These are phyloP conservation scores for Penicillium thymicola DNA, from an alignment of 2,329 filamentous ascomycete species.

Conservation along the genomic window DNA sequence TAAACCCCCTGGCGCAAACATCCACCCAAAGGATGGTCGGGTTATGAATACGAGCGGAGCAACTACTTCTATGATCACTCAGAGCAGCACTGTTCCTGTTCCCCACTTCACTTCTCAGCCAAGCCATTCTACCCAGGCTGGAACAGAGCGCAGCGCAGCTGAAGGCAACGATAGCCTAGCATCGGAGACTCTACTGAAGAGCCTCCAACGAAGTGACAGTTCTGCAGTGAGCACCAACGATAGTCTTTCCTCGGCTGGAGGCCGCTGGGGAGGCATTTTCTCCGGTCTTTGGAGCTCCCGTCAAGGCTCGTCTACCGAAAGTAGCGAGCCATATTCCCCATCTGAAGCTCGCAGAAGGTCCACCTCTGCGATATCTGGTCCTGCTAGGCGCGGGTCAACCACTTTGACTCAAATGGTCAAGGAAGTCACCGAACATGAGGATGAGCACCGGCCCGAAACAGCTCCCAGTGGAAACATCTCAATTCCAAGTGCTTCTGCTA, in stretches of 20 bases:
- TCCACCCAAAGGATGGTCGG: constrained; percentile 45
- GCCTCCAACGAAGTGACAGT: constrained; percentile 52
- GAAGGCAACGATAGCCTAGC: constrained; percentile 46
- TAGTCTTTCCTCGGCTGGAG: constrained; percentile 46
- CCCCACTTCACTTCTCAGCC: constrained; percentile 52
- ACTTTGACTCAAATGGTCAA: constrained; percentile 36
- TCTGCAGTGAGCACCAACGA: constrained; percentile 46
- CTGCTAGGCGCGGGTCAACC: constrained; percentile 25
- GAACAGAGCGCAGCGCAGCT: constrained; percentile 20
- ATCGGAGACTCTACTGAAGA: constrained; percentile 55
- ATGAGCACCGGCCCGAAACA: constrained; percentile 20
- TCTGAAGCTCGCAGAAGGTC: constrained; percentile 29
- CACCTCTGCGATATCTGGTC: constrained; percentile 26
- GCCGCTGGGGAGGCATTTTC: constrained; percentile 56
- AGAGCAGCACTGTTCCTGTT: constrained; percentile 50
- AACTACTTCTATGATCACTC: constrained; percentile 52
- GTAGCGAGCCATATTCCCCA: constrained; percentile 22
- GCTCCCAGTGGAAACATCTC: constrained; percentile 35
- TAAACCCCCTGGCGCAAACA: constrained; percentile 42
- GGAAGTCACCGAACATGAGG: constrained; percentile 25
- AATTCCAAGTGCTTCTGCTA: constrained; percentile 28
- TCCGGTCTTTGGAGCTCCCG: constrained; percentile 55
- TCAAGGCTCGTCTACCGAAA: constrained; percentile 48
- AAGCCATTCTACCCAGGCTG: constrained; percentile 27
- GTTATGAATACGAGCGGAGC: constrained; percentile 48